Evolutionary conservation across 2,329 filamentous ascomycete genomes (phyloP).

Genomic region (Coniochaeta sp.): DNA sequence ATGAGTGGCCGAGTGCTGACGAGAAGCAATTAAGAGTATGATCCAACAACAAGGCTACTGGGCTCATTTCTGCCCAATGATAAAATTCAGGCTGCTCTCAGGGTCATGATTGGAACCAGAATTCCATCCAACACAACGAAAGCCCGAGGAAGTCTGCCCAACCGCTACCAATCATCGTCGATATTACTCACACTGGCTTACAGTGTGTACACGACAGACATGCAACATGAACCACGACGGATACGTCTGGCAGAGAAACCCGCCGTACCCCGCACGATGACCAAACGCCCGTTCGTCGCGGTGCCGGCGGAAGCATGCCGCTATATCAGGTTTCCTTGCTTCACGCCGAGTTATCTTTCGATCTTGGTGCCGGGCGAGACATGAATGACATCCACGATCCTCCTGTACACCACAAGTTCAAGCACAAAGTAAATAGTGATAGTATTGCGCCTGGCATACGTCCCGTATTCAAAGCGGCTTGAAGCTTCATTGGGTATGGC

Average conservation of each 20-base stretch:
- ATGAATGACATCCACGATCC: too few species aligned
- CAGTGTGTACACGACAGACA: background rate
- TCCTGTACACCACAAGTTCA: too few species aligned
- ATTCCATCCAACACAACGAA: background rate
- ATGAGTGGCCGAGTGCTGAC: background rate
- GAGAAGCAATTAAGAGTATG: background rate
- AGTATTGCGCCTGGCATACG: too few species aligned
- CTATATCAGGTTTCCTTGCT: background rate
- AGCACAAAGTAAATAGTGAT: too few species aligned
- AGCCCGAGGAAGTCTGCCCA: background rate
- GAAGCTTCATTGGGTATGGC: background rate
- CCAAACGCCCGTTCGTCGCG: background rate
- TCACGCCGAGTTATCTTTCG: background rate
- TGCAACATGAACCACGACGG: background rate
- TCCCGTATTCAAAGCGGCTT: background rate
- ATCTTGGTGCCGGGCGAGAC: too few species aligned
- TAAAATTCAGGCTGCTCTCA: background rate
- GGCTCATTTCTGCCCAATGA: constrained; percentile 4
- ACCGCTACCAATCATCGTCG: background rate
- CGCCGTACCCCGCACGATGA: background rate
- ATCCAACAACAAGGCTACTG: background rate
- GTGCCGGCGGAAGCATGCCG: background rate
- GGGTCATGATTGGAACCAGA: background rate
- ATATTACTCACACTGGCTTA: background rate
- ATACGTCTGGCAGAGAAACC: too few species aligned